Base-by-base conservation (phyloP, 768 basidiomycete genomes). In the Leucocoprinus leucothites region DNA sequence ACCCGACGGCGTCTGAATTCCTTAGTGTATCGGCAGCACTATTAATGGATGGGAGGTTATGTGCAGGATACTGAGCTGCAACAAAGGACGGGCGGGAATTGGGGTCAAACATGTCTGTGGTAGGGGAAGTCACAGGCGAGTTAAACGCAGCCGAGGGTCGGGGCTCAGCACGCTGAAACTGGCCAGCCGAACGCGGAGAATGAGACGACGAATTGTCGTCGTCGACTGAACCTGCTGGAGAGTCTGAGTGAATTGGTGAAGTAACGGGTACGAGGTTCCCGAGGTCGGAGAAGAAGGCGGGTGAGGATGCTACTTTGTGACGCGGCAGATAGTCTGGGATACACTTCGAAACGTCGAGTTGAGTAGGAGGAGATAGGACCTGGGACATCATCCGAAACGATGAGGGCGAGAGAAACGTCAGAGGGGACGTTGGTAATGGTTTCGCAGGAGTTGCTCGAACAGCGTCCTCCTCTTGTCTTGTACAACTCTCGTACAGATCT, bases 221-320 rank as follows among this genome's bases (percentile, higher is more conserved):
- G 65, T 76, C 76, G 65, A 73, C 61, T 51, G 67, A 67, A 58
- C 62, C 64, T 16, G 67, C 59, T 1, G 65, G 69, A 9, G 70
- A 70, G 51, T 63, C 64, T 9, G 64, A 62, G 22, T 63, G 61
- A 48, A 61, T 50, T 48, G 66, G 65, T 43, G 67, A 62, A 48
- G 67, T 44, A 28, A 60, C 31, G 25, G 64, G 53, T 6, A 65
- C 58, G 34, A 68, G 60, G 22, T 55, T 60, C 34, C 64, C 53
- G n/a, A 61, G 51, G 53, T 67, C 60, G 57, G 63, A 22, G 59
- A 68, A 63, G 61, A 59, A 61, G 52, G 57, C 34, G 46, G 42
- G 36, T 47, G 24, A 62, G 51, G 57, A 43, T 47, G 62, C 36
- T n/a, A 48, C 34, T n/a, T 40, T 60, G 22, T 53, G 57, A 43